Conservation (phyloP, 1,284 basidiomycete genomes). For the Lentinula novae-zelandiae region DNA sequence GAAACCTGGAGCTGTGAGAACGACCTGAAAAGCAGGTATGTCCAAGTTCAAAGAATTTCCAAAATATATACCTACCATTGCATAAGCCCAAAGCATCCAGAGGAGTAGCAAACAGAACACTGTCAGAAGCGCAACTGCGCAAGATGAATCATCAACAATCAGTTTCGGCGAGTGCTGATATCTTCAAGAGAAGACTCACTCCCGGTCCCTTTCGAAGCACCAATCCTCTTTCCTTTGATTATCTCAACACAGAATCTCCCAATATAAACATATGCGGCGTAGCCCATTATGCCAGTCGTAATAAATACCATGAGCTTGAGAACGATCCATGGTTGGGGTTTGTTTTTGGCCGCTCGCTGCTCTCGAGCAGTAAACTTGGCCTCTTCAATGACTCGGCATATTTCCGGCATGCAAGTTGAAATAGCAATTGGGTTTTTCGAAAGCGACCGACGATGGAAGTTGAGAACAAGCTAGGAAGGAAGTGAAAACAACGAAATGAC, state of each 20-base stretch:
- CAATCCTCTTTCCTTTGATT: constrained; percentile 30
- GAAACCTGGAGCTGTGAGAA: constrained; percentile 64
- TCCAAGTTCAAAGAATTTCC: background rate
- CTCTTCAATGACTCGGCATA: constrained; percentile 41
- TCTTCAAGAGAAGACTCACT: constrained; percentile 43
- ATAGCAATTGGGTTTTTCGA: too few species aligned
- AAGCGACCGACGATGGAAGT: background rate
- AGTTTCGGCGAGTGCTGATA: background rate
- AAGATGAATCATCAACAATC: background rate
- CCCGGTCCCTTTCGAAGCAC: constrained; percentile 46
- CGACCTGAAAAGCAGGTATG: constrained; percentile 36
- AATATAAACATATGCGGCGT: constrained; percentile 70
- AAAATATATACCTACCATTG: constrained; percentile 44
- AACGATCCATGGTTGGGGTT: constrained; percentile 60
- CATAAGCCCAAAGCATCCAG: constrained; percentile 74
- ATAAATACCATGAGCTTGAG: constrained; percentile 56
- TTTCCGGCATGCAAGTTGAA: background rate
- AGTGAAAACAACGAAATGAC: too few species aligned
- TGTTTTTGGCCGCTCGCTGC: constrained; percentile 33
- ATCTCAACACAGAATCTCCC: constrained; percentile 56
- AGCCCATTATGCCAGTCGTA: constrained; percentile 51
- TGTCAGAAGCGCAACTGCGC: constrained; percentile 55
- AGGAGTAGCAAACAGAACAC: constrained; percentile 57
- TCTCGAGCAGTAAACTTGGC: constrained; percentile 33
- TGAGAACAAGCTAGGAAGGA: background rate